These are phyloP conservation scores for Salicornia ramosissima DNA, from an alignment of 148 eudicot species.

Conservation along the genomic window DNA sequence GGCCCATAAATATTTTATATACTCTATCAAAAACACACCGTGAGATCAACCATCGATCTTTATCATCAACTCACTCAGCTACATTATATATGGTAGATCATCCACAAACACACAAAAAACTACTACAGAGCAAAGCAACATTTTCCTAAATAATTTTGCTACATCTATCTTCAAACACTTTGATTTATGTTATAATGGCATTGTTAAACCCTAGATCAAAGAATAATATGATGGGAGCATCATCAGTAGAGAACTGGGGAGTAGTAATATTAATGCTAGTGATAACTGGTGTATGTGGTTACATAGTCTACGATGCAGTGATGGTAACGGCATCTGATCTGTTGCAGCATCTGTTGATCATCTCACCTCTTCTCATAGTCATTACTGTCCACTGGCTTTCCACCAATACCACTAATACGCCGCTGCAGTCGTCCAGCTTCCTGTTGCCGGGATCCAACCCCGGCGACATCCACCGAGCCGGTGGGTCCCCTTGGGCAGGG, in stretches of 20 bases:
- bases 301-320: constrained; percentile 30
- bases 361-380: constrained; percentile 29
- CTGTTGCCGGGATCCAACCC: constrained; percentile 31
- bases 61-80: no score
- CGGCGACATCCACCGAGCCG: constrained; percentile 32
- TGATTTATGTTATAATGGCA: no score
- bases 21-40: no score
- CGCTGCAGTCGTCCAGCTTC: constrained; percentile 17
- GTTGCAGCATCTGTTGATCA: constrained; percentile 25
- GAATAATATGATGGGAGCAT: not conserved
- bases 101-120: no score
- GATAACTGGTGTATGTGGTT: constrained; percentile 15
- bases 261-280: constrained; percentile 9
- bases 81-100: no score
- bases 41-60: no score
- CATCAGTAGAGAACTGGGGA: constrained; percentile 20
- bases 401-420: no score
- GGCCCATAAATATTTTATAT: no score
- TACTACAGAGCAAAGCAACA: no score
- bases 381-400: constrained; percentile 35
- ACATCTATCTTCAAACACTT: no score
- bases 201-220: not conserved
- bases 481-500: constrained; percentile 44
- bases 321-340: constrained; percentile 31
- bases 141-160: no score